These are phyloP conservation scores for Suillus ampliporus DNA, from an alignment of 768 basidiomycete genomes.

Conservation along the genomic window DNA sequence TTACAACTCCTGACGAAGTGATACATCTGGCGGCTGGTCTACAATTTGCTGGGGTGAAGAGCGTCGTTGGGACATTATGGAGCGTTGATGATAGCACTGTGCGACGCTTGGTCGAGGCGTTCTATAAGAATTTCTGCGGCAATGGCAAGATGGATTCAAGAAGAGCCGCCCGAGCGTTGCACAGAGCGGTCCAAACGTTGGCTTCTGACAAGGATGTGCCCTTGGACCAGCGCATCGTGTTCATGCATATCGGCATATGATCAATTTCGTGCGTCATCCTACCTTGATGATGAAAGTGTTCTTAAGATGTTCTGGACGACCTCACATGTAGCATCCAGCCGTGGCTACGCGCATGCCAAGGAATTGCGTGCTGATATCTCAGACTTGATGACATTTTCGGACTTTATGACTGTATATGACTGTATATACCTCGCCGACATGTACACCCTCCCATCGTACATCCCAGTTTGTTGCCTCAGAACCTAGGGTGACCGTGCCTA, in stretches of 20 bases:
- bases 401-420: too few relatives aligned
- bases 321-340: not conserved
- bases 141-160: constrained; percentile 6
- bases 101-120: not conserved
- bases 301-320: too few relatives aligned
- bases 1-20: constrained; percentile 22
- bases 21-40: constrained; percentile 29
- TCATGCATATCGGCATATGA: constrained; percentile 13
- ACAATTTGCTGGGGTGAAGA: constrained; percentile 24
- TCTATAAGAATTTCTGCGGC: constrained; percentile 5
- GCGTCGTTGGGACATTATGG: constrained; percentile 32
- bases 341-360: too few relatives aligned
- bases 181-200: not conserved
- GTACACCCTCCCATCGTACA: too few relatives aligned
- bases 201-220: not conserved
- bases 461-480: too few relatives aligned
- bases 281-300: too few relatives aligned
- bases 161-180: constrained; percentile 9
- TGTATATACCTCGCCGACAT: too few relatives aligned
- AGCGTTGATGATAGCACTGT: constrained; percentile 11
- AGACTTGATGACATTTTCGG: too few relatives aligned
- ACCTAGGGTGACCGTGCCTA: too few relatives aligned
- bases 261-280: not conserved
- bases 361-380: too few relatives aligned
- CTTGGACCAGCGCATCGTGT: constrained; percentile 7